Evolutionary conservation across 2,329 filamentous ascomycete genomes (phyloP).

Genomic region (Cyphellophora attinorum): DNA sequence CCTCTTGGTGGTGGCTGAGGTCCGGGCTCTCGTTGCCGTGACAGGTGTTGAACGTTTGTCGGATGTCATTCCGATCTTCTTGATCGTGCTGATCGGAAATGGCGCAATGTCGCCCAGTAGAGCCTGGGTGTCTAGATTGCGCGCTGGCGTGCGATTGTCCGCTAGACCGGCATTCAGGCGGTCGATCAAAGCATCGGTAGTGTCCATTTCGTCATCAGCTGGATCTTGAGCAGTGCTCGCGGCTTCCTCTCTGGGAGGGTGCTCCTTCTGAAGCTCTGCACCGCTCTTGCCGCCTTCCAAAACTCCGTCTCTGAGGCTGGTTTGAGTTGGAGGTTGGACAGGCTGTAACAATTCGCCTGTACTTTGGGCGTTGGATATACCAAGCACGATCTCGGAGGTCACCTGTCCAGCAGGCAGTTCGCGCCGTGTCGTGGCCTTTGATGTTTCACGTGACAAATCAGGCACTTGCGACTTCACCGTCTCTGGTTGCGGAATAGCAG

Average conservation of each 20-base stretch:
- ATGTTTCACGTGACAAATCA: slow-evolving; percentile 6
- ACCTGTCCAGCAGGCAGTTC: slow-evolving; percentile 9
- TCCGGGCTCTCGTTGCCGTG: slow-evolving; percentile 5
- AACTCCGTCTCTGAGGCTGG: not conserved
- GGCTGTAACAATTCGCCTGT: slow-evolving; percentile 1
- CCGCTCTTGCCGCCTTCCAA: not conserved
- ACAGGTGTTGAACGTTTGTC: slow-evolving; percentile 2
- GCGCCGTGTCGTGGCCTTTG: slow-evolving; percentile 1
- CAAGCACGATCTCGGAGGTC: slow-evolving; percentile 1
- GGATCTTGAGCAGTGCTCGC: too few relatives aligned
- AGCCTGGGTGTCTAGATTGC: slow-evolving; percentile 2
- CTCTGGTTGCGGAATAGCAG: not conserved
- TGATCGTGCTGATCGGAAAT: slow-evolving; percentile 28
- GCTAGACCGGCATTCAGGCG: too few relatives aligned
- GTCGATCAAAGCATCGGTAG: too few relatives aligned
- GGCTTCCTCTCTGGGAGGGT: not conserved
- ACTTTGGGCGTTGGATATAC: slow-evolving; percentile 2
- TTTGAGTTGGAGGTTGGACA: not conserved
- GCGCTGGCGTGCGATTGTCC: too few relatives aligned
- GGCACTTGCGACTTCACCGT: too few relatives aligned
- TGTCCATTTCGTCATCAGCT: too few relatives aligned
- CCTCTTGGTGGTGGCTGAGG: slow-evolving; percentile 7
- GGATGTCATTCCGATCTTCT: slow-evolving; percentile 10
- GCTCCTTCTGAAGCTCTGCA: not conserved
- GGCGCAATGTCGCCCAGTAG: slow-evolving; percentile 31